These are phyloP conservation scores for Oryza rufipogon DNA, from an alignment of 176 grass and related monocot genomes.

Conservation along the genomic window DNA sequence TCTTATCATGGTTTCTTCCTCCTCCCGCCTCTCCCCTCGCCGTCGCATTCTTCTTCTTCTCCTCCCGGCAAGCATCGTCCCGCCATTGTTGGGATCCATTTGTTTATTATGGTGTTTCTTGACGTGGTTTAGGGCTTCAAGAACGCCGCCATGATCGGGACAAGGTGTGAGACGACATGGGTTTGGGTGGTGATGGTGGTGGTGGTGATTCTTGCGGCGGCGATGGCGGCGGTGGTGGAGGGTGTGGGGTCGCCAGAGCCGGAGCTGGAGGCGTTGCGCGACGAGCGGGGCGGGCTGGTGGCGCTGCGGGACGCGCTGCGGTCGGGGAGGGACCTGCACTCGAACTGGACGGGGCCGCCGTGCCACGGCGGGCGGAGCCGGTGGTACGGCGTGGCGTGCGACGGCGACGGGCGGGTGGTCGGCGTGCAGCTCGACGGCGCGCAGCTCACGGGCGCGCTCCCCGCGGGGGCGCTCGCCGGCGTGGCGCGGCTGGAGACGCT, in stretches of 20 bases:
- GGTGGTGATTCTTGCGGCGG: conserved; percentile 15
- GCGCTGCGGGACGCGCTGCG: conserved; percentile 74
- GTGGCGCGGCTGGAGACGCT: conserved; percentile 49
- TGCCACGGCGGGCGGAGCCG: conserved; percentile 68
- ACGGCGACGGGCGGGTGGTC: conserved; percentile 61
- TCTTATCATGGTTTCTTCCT: conserved; percentile 42
- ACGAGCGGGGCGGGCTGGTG: conserved; percentile 71
- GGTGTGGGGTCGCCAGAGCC: conserved; percentile 6
- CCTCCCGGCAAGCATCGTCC: conserved; percentile 64
- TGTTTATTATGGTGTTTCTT: conserved; percentile 6
- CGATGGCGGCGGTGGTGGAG: not conserved
- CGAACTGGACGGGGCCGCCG: conserved; percentile 93
- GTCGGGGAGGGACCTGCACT: conserved; percentile 76
- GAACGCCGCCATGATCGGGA: conserved; percentile 46
- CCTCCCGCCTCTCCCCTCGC: conserved; percentile 18
- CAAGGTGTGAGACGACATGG: not conserved
- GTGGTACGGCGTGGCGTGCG: conserved; percentile 78
- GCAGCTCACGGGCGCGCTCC: conserved; percentile 75
- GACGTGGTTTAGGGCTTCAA: not conserved
- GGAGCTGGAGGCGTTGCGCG: conserved; percentile 54
- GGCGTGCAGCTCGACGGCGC: conserved; percentile 57
- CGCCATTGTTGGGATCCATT: not conserved
- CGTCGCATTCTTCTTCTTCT: conserved; percentile 20
- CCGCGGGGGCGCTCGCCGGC: conserved; percentile 31
- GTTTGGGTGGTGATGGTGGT: not conserved